Evolutionary conservation across 23 red algal species (phyloP).

Genomic region (Gracilaria vermiculophylla): DNA sequence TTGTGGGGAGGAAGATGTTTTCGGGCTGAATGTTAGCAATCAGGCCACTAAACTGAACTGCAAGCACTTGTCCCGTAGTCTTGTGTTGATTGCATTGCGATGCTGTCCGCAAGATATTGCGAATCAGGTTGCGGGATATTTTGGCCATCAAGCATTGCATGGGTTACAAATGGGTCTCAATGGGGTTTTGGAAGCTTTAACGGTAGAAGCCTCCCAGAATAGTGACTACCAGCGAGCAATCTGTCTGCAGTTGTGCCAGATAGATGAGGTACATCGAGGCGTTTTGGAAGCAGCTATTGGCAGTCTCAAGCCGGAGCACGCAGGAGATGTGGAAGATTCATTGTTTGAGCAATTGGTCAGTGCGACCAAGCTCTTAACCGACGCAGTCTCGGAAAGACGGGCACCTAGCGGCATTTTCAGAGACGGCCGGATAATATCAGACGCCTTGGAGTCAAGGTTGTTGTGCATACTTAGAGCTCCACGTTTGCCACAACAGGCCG

Average conservation of each 20-base stretch:
- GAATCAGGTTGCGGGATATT: constrained; percentile 5
- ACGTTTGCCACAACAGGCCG: not conserved
- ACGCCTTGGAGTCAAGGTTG: constrained; percentile 47
- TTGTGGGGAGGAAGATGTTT: constrained; percentile 45
- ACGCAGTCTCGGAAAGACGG: not conserved
- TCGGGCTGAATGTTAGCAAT: constrained; percentile 6
- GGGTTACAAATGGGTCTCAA: constrained; percentile 19
- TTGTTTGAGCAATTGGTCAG: constrained; percentile 15
- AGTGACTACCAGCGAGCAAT: not conserved
- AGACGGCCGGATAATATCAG: constrained; percentile 33
- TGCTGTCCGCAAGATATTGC: constrained; percentile 24
- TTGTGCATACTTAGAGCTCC: constrained; percentile 15
- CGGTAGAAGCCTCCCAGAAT: constrained; percentile 29
- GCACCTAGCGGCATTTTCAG: constrained; percentile 30
- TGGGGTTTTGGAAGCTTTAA: constrained; percentile 28
- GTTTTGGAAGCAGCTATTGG: constrained; percentile 13
- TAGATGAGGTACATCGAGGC: constrained; percentile 10
- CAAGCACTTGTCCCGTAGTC: constrained; percentile 4
- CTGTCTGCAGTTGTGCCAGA: constrained; percentile 17
- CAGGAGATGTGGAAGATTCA: constrained; percentile 9
- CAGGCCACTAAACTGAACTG: not conserved
- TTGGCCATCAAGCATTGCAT: constrained; percentile 15
- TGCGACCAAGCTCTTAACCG: not conserved
- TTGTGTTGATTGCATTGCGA: constrained; percentile 10
- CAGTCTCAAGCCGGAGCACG: not conserved